Percentiles rank a stretch among this genome's conserved stretches.
phyloP scores from a whole-genome alignment of 805 yeast species.

The Diddensiella santjacobensis region DNA sequence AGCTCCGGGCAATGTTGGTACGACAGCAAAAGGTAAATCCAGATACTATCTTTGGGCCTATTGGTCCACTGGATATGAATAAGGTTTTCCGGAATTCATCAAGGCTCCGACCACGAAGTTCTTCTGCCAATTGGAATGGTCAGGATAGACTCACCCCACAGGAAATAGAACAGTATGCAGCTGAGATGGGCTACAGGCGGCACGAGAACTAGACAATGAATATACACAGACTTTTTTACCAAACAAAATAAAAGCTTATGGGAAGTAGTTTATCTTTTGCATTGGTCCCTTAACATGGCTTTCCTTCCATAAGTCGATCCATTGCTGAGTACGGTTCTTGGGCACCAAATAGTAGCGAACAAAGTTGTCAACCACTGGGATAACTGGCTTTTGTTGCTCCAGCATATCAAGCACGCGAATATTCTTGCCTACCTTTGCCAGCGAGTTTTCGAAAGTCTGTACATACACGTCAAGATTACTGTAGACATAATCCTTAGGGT shows the following conservation, averaged over 20 bases:
- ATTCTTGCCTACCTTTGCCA: conserved; percentile 80
- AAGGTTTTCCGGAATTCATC: conserved; percentile 56
- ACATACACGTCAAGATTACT: conserved; percentile 66
- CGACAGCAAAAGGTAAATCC: conserved; percentile 58
- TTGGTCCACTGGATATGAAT: conserved; percentile 64
- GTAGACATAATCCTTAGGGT: conserved; percentile 49
- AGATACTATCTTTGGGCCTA: conserved; percentile 66
- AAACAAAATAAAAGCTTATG: no score
- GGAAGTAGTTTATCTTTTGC: conserved; percentile 1
- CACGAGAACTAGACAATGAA: conserved; percentile 1
- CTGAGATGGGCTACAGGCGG: conserved; percentile 41
- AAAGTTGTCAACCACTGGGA: conserved; percentile 74
- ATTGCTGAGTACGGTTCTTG: conserved; percentile 54
- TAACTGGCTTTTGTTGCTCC: conserved; percentile 54
- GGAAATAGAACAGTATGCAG: conserved; percentile 47
- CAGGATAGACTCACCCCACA: conserved; percentile 43
- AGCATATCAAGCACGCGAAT: conserved; percentile 61
- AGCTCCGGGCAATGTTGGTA: conserved; percentile 43
- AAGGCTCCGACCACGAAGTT: conserved; percentile 51
- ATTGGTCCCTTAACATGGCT: conserved; percentile 19
- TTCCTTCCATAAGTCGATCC: conserved; percentile 48
- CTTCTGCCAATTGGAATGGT: conserved; percentile 50
- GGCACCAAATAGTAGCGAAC: conserved; percentile 78
- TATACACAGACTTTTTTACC: no score
- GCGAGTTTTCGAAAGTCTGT: conserved; percentile 81